phyloP scores from a whole-genome alignment of 2,329 filamentous ascomycete species.

The Stenocarpella maydis region DNA sequence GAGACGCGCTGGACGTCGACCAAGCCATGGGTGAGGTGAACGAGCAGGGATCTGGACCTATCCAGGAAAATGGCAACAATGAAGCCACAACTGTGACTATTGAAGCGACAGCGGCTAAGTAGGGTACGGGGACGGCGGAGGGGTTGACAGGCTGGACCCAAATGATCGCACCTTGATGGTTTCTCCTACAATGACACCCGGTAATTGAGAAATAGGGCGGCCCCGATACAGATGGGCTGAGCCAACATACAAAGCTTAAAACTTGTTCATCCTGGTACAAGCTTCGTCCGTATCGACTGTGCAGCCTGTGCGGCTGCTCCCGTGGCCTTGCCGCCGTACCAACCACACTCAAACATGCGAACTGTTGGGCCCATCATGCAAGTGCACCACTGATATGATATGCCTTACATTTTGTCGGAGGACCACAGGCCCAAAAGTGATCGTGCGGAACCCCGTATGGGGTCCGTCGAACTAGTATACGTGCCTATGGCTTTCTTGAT shows the following conservation, averaged over 20 bases:
- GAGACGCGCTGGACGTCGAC: conserved; percentile 1
- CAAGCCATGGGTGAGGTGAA: conserved; percentile 14
- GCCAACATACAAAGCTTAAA: neutral
- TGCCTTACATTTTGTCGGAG: too few species aligned
- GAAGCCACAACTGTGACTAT: neutral
- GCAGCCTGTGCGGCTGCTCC: neutral
- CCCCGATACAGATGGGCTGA: neutral
- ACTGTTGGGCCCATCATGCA: too few species aligned
- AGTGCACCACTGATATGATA: too few species aligned
- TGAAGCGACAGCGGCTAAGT: neutral
- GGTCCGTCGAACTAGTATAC: neutral
- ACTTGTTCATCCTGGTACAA: neutral
- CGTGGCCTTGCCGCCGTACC: neutral
- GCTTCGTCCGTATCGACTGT: neutral
- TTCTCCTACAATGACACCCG: conserved; percentile 33
- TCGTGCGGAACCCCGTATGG: too few species aligned
- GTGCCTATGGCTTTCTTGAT: neutral
- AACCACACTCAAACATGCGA: neutral
- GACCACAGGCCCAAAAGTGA: neutral
- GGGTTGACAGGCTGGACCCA: neutral
- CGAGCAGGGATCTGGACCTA: neutral
- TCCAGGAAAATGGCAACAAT: conserved; percentile 16
- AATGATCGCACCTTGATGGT: neutral
- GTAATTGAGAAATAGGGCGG: neutral
- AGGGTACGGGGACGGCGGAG: neutral